Conservation (phyloP, 2,329 filamentous ascomycete species). For the Monosporascus sp. region DNA sequence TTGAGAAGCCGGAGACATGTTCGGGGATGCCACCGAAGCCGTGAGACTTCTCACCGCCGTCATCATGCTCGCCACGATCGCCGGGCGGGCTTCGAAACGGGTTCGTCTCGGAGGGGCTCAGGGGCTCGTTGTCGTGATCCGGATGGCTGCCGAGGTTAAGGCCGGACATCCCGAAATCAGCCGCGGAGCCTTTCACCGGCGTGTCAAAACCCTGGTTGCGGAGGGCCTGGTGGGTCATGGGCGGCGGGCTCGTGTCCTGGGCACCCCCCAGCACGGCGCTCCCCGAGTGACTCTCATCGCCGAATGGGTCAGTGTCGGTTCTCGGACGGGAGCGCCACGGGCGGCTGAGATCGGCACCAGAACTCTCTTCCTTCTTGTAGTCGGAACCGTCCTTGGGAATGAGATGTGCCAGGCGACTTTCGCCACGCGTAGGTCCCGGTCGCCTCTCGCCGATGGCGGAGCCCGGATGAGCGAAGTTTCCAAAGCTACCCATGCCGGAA, state of each 20-base stretch:
- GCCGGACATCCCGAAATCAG: constrained; percentile 60
- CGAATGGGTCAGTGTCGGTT: constrained; percentile 71
- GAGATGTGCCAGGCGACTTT: constrained; percentile 81
- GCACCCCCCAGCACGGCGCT: constrained; percentile 71
- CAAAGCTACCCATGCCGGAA: constrained; percentile 78
- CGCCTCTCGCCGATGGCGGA: constrained; percentile 66
- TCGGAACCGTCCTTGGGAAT: constrained; percentile 74
- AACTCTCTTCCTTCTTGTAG: constrained; percentile 49
- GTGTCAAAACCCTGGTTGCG: constrained; percentile 44
- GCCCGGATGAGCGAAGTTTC: constrained; percentile 71
- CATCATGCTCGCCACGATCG: constrained; percentile 60
- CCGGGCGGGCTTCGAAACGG: constrained; percentile 88
- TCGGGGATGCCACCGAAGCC: constrained; percentile 50
- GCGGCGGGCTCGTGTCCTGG: constrained; percentile 58
- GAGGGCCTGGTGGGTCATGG: constrained; percentile 27
- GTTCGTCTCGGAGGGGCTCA: constrained; percentile 93
- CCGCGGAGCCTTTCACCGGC: constrained; percentile 47
- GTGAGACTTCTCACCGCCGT: constrained; percentile 43
- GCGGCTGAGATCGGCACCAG: constrained; percentile 33
- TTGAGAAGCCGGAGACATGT: constrained; percentile 41
- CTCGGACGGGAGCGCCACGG: constrained; percentile 57
- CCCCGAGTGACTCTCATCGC: constrained; percentile 58
- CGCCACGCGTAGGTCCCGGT: constrained; percentile 62
- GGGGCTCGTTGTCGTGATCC: constrained; percentile 60
- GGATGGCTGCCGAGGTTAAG: constrained; percentile 53